phyloP scores from a whole-genome alignment of 305 asterid genomes.

The Nicotiana rustica region DNA sequence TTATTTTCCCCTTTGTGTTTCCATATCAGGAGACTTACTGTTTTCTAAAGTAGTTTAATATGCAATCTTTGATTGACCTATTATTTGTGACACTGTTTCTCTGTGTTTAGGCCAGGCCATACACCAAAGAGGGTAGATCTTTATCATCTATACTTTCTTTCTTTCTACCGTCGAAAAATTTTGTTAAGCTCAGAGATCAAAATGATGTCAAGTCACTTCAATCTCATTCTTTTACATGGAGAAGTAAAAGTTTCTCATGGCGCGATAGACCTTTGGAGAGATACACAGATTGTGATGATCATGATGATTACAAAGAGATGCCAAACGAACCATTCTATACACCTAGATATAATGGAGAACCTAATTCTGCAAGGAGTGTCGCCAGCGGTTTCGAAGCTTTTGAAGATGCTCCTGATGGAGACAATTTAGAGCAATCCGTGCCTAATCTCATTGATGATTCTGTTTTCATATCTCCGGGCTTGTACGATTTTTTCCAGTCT shows the following conservation, averaged over 20 bases:
- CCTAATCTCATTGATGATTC: constrained; percentile 70
- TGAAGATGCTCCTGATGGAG: constrained; percentile 69
- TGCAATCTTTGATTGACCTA: background rate
- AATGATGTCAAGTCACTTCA: constrained; percentile 49
- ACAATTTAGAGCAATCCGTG: constrained; percentile 50
- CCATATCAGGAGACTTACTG: background rate
- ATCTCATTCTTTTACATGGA: constrained; percentile 74
- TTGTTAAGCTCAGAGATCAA: constrained; percentile 56
- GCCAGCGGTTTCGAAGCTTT: constrained; percentile 59
- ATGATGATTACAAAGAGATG: constrained; percentile 40
- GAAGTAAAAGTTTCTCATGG: constrained; percentile 68
- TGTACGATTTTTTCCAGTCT: constrained; percentile 78
- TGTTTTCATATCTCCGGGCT: constrained; percentile 62
- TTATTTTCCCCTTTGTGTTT: background rate
- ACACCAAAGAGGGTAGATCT: constrained; percentile 66
- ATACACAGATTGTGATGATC: constrained; percentile 45
- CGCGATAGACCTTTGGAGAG: constrained; percentile 75
- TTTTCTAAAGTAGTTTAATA: background rate
- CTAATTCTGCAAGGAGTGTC: constrained; percentile 66
- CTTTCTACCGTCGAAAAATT: constrained; percentile 61
- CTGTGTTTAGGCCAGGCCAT: constrained; percentile 67
- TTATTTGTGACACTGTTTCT: constrained; percentile 48
- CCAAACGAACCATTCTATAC: constrained; percentile 38
- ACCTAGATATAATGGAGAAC: constrained; percentile 51
- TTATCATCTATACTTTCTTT: constrained; percentile 59